Evolutionary conservation across 306 rosid species (phyloP).

Genomic region (Parietaria judaica): DNA sequence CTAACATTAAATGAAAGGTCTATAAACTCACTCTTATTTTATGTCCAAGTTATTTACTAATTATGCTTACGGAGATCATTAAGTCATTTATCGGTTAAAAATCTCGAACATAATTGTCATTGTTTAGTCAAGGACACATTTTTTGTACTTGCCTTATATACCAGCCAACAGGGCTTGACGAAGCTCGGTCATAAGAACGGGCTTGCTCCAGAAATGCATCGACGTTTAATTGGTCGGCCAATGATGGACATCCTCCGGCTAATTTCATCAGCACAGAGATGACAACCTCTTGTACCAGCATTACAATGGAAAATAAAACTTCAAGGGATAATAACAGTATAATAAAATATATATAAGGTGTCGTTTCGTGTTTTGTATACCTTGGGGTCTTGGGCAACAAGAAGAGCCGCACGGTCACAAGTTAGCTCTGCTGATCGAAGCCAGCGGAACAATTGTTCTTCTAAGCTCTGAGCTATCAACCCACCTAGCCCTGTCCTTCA

Average conservation of each 20-base stretch:
- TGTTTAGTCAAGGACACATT: too few species aligned
- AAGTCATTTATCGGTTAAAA: too few species aligned
- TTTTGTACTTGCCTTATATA: constrained; percentile 58
- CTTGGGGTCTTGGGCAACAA: constrained; percentile 94
- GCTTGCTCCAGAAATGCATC: constrained; percentile 98
- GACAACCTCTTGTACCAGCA: constrained; percentile 84
- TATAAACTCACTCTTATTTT: too few species aligned
- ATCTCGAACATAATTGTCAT: too few species aligned
- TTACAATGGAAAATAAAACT: constrained; percentile 18
- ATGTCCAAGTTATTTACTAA: too few species aligned
- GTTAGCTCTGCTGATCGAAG: constrained; percentile 96
- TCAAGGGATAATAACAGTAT: background rate
- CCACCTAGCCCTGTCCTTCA: constrained; percentile 71
- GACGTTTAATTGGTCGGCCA: constrained; percentile 91
- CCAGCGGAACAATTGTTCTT: constrained; percentile 94
- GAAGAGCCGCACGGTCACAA: constrained; percentile 98
- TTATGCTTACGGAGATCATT: too few species aligned
- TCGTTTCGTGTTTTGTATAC: constrained; percentile 24
- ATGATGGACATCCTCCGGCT: constrained; percentile 95
- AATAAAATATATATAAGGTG: too few species aligned
- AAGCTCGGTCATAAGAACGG: constrained; percentile 92
- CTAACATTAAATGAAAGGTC: too few species aligned
- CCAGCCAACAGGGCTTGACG: constrained; percentile 95
- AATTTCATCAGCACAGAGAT: constrained; percentile 95
- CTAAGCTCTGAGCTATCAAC: constrained; percentile 76